phyloP scores from a whole-genome alignment of 768 basidiomycete species.

The Lactarius vividus region DNA sequence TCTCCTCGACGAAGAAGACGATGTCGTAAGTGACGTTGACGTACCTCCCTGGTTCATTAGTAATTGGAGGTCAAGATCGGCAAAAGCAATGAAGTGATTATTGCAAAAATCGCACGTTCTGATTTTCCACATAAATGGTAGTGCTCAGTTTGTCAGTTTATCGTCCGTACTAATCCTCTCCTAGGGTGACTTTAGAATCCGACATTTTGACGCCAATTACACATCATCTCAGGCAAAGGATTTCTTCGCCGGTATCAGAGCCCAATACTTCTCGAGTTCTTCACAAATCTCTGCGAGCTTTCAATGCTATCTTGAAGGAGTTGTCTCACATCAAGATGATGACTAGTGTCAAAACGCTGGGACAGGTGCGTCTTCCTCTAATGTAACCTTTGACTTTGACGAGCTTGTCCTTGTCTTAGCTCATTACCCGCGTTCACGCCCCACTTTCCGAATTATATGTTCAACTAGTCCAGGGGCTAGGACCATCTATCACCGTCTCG shows the following conservation, averaged over 20 bases:
- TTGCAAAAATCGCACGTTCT: slow-evolving; percentile 71
- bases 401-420: slow-evolving; percentile 37
- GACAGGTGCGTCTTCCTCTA: slow-evolving; percentile 43
- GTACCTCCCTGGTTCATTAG: slow-evolving; percentile 16
- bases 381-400: not conserved
- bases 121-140: slow-evolving; percentile 79
- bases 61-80: slow-evolving; percentile 54
- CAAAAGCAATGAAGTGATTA: slow-evolving; percentile 69
- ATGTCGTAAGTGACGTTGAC: slow-evolving; percentile 50
- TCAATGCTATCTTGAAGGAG: slow-evolving; percentile 69
- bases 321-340: slow-evolving; percentile 68
- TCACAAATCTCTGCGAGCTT: slow-evolving; percentile 57
- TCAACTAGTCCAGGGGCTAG: slow-evolving; percentile 43
- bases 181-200: slow-evolving; percentile 59
- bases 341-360: slow-evolving; percentile 63
- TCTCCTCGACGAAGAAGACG: slow-evolving; percentile 76
- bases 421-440: slow-evolving; percentile 51
- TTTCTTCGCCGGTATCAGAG: slow-evolving; percentile 38
- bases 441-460: slow-evolving; percentile 63
- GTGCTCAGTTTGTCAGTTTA: slow-evolving; percentile 20
- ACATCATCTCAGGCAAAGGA: slow-evolving; percentile 49
- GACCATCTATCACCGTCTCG: slow-evolving; percentile 35
- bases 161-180: not conserved
- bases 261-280: slow-evolving; percentile 48
- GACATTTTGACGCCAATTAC: slow-evolving; percentile 57